A percentile compares a stretch with the other conserved stretches of the same genome.
phyloP scores from a whole-genome alignment of 805 yeast genomes.

The Hanseniaspora thailandica region DNA sequence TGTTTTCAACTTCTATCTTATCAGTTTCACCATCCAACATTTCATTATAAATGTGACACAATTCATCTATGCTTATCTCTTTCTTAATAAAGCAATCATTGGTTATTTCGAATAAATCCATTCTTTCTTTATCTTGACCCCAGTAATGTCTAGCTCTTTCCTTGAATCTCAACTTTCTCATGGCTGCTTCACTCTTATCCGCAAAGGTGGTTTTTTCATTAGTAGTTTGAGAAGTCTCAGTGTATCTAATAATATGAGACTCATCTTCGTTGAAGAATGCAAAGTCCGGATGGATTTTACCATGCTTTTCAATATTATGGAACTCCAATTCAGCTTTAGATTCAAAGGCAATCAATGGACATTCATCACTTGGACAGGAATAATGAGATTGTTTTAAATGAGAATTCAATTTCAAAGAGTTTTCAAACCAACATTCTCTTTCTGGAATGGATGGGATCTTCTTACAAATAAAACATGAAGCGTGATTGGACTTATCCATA shows the following conservation, averaged over 20 bases:
- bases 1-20: constrained; percentile 16
- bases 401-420: constrained; percentile 59
- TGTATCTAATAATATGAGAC: constrained; percentile 12
- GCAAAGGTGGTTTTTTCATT: constrained; percentile 48
- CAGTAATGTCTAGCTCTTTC: constrained; percentile 78
- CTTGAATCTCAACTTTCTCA: constrained; percentile 53
- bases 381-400: constrained; percentile 70
- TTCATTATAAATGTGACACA: constrained; percentile 36
- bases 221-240: constrained; percentile 10
- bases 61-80: constrained; percentile 37
- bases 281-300: constrained; percentile 13
- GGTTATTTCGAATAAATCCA: constrained; percentile 38
- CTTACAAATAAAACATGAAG: constrained; percentile 83
- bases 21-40: constrained; percentile 33
- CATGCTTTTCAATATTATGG: constrained; percentile 75
- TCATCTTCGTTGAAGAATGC: constrained; percentile 14
- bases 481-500: constrained; percentile 63
- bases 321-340: constrained; percentile 78
- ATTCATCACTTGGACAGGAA: constrained; percentile 61
- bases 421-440: constrained; percentile 42
- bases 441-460: constrained; percentile 50
- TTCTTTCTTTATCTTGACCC: constrained; percentile 38
- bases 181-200: constrained; percentile 31
- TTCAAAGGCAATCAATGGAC: constrained; percentile 85
- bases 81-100: constrained; percentile 40